phyloP scores from a whole-genome alignment of 169 alveolate genomes.

The Perkinsus olseni region DNA sequence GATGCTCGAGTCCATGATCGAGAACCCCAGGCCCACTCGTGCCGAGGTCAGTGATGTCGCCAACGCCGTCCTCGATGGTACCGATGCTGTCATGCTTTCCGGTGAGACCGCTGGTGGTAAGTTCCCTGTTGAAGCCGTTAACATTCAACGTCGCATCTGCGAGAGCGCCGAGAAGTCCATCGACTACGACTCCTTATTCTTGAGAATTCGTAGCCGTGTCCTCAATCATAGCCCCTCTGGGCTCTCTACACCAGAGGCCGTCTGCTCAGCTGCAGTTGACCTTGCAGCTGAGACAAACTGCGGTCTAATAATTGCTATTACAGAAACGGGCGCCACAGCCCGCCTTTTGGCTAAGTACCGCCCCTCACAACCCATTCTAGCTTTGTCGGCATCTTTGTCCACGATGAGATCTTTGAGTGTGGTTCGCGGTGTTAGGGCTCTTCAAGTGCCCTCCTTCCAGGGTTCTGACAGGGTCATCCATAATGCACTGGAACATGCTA shows the following conservation, averaged over 20 bases:
- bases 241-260: slow-evolving; percentile 67
- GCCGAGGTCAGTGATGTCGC: slow-evolving; percentile 95
- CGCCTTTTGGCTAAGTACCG: slow-evolving; percentile 82
- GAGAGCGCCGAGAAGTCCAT: slow-evolving; percentile 68
- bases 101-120: slow-evolving; percentile 77
- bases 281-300: slow-evolving; percentile 71
- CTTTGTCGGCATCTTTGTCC: slow-evolving; percentile 74
- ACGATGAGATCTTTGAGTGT: slow-evolving; percentile 79
- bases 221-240: slow-evolving; percentile 45
- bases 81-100: slow-evolving; percentile 83
- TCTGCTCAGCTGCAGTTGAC: slow-evolving; percentile 79
- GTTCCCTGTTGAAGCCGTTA: slow-evolving; percentile 61
- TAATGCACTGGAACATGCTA: slow-evolving; percentile 80
- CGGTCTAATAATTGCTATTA: slow-evolving; percentile 69
- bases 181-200: slow-evolving; percentile 48
- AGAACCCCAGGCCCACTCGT: slow-evolving; percentile 89
- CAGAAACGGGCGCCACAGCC: slow-evolving; percentile 88
- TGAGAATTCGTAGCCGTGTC: slow-evolving; percentile 18
- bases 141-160: slow-evolving; percentile 64
- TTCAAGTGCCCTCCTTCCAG: slow-evolving; percentile 74
- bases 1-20: slow-evolving; percentile 91
- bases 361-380: slow-evolving; percentile 82
- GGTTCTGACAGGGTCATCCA: slow-evolving; percentile 73
- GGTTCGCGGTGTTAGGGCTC: slow-evolving; percentile 85
- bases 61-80: slow-evolving; percentile 91